Base-by-base conservation (phyloP, 2,329 filamentous ascomycete species). In the Nakataea oryzae region DNA sequence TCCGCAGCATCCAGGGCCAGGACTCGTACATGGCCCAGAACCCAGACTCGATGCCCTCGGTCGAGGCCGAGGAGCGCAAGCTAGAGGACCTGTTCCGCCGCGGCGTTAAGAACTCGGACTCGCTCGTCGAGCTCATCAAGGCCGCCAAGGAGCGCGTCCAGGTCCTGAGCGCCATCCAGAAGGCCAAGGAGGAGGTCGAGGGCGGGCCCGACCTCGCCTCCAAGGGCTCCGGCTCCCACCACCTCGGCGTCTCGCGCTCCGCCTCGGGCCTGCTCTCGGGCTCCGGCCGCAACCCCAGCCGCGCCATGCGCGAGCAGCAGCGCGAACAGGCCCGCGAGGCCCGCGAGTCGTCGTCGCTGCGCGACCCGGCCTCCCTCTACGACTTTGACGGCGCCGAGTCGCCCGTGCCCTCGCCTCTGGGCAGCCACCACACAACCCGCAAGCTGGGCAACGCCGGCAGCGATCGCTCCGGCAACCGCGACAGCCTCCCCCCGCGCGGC, bases 341-440 rank as follows among this genome's bases (percentile, higher is more conserved):
- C 74, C 71, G 65, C 68, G 70, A 66, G 68, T 27, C 57, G 47
- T 27, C 41, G n/a, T 54, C 59, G 14, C 47, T 32, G 29, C 47
- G 50, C 34, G 59, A 61, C n/a, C 68, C 70, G 5, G 64, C 67
- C 7, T 73, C 72, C 4, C 68, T 77, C 0, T 79, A 79, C 67
- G 77, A 78, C 54, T 78, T 79, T 64, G 76, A 78, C 58, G 74
- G 72, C 5, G 71, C 71, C 41, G 77, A 79, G 63, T 78, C 77
- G 6, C 73, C 76, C 2, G 73, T 75, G 2, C 76, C 75, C 6
- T 76, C 75, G 4, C 75, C 75, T 9, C 72, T 74, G 47, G 71
- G 71, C 11, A 69, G 69, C 30, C 69, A 73, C 29, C 41, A 50
- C 41, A 67, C 72, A 5, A 67, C 72, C 7, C 70, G 74, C 17